Evolutionary conservation across 2,329 filamentous ascomycete genomes (phyloP).

Genomic region (Fusarium papillatum): DNA sequence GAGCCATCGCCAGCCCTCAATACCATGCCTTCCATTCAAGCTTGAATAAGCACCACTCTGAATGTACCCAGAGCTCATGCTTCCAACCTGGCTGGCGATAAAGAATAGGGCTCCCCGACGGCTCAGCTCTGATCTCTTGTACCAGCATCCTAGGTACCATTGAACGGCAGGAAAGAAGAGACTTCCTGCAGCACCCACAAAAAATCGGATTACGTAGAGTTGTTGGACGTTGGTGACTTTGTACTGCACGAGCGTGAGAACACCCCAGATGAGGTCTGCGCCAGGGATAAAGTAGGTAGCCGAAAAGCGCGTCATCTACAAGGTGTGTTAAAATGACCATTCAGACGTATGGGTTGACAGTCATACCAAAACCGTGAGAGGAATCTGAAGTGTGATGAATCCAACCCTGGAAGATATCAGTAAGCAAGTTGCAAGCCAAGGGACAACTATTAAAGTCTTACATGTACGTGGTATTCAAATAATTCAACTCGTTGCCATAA

Average conservation of each 20-base stretch:
- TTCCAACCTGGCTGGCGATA: constrained; percentile 56
- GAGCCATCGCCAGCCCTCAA: neutral
- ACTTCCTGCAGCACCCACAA: constrained; percentile 53
- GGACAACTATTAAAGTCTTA: neutral
- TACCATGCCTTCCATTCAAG: neutral
- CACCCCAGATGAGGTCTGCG: constrained; percentile 48
- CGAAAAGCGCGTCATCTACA: constrained; percentile 38
- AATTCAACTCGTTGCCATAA: constrained; percentile 17
- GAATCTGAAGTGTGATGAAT: neutral
- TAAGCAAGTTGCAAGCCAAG: neutral
- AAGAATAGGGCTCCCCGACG: constrained; percentile 55
- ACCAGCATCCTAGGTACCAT: constrained; percentile 57
- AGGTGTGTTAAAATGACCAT: neutral
- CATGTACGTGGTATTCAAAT: constrained; percentile 47
- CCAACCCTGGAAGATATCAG: neutral
- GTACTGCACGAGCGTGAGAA: constrained; percentile 37
- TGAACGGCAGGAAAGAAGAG: constrained; percentile 51
- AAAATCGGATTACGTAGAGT: constrained; percentile 55
- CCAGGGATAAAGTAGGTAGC: constrained; percentile 45
- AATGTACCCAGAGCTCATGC: constrained; percentile 57
- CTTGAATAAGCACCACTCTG: neutral
- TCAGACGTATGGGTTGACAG: neutral
- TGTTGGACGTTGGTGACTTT: constrained; percentile 47
- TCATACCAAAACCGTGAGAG: neutral
- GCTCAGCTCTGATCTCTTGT: constrained; percentile 55